Evolutionary conservation across 1,284 basidiomycete genomes (phyloP).

Genomic region (Cerioporus squamosus): DNA sequence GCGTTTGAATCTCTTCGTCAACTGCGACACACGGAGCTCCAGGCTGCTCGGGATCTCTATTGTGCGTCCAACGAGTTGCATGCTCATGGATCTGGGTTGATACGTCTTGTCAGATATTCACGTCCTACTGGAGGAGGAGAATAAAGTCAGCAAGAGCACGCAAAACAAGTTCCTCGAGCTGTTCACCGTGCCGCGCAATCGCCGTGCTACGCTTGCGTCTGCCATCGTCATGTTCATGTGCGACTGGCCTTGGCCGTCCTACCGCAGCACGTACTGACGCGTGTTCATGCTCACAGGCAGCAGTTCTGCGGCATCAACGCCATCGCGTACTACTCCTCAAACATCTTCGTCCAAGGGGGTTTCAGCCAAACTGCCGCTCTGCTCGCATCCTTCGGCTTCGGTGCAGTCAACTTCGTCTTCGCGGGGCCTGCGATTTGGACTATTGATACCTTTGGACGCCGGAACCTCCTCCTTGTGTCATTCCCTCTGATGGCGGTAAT

Average conservation of each 20-base stretch:
- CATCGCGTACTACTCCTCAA: constrained; percentile 67
- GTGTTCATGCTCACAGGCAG: constrained; percentile 32
- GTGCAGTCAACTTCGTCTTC: constrained; percentile 53
- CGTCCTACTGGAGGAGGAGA: constrained; percentile 67
- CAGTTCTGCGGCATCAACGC: constrained; percentile 72
- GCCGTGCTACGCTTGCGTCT: constrained; percentile 73
- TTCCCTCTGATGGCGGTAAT: constrained; percentile 70
- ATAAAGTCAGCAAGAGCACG: constrained; percentile 48
- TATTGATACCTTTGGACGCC: constrained; percentile 71
- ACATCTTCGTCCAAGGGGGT: constrained; percentile 62
- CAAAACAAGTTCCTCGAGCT: constrained; percentile 63
- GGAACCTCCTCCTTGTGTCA: constrained; percentile 66
- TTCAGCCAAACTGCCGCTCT: constrained; percentile 55
- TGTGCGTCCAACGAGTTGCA: constrained; percentile 22
- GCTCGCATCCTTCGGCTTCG: constrained; percentile 64
- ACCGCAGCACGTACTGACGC: no score
- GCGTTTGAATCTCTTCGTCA: constrained; percentile 68
- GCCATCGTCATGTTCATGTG: constrained; percentile 72
- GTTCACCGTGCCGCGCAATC: constrained; percentile 74
- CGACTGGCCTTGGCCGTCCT: no score
- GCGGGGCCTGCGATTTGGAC: constrained; percentile 61
- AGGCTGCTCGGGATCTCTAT: constrained; percentile 78
- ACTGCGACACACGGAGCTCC: constrained; percentile 68
- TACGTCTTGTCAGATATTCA: constrained; percentile 66
- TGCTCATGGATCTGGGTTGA: not conserved